These are phyloP conservation scores for Anthracocystis walkeri DNA, from an alignment of 1,284 basidiomycete species.

Conservation along the genomic window DNA sequence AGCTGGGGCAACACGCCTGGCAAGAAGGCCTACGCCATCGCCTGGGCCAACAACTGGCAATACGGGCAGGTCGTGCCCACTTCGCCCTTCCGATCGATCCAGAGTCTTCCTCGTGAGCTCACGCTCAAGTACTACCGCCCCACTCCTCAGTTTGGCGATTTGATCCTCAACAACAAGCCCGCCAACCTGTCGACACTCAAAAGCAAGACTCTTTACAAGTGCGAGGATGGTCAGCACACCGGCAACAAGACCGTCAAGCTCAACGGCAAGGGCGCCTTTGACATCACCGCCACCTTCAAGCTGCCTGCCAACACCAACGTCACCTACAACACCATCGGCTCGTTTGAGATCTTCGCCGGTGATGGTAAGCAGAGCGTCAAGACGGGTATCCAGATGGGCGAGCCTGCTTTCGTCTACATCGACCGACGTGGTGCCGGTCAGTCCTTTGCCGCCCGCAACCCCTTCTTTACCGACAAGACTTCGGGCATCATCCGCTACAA, in stretches of 20 bases:
- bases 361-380: conserved; percentile 46
- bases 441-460: conserved; percentile 60
- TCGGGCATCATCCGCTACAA: conserved; percentile 45
- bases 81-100: conserved; percentile 69
- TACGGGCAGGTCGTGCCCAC: conserved; percentile 70
- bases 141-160: conserved; percentile 61
- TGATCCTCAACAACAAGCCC: conserved; percentile 66
- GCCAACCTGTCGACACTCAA: conserved; percentile 61
- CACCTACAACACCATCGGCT: conserved; percentile 47
- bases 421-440: conserved; percentile 66
- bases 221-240: conserved; percentile 23
- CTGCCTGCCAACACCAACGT: conserved; percentile 31
- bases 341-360: conserved; percentile 40
- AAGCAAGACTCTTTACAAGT: conserved; percentile 38
- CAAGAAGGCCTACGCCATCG: conserved; percentile 65
- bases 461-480: conserved; percentile 69
- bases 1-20: conserved; percentile 68
- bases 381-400: conserved; percentile 58
- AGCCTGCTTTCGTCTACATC: conserved; percentile 64
- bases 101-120: conserved; percentile 67
- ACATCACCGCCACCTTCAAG: conserved; percentile 66
- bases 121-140: conserved; percentile 62
- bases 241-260: conserved; percentile 58
- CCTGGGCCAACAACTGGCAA: conserved; percentile 72
- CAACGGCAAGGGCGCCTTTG: conserved; percentile 65